Evolutionary conservation across 148 eudicot species (phyloP).

Genomic region (Chenopodium formosanum): DNA sequence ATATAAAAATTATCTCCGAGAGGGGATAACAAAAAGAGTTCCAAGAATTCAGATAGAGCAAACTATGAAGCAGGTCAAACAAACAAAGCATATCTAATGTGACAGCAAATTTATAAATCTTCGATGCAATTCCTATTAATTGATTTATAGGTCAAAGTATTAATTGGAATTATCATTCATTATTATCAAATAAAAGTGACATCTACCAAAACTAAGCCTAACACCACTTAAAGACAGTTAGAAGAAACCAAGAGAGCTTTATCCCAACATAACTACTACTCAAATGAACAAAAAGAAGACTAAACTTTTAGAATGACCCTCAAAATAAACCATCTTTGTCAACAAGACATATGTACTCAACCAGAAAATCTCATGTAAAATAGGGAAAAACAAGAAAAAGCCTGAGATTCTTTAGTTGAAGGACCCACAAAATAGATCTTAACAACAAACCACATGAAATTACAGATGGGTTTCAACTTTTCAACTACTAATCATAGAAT

Average conservation of each 20-base stretch:
- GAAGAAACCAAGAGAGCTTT: neutral
- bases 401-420: neutral
- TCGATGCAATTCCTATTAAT: neutral
- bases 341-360: neutral
- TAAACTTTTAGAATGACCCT: neutral
- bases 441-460: neutral
- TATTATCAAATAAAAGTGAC: constrained; percentile 6
- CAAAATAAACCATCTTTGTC: neutral
- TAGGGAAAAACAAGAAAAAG: neutral
- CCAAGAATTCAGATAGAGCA: neutral
- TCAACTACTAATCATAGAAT: neutral
- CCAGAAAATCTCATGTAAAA: neutral
- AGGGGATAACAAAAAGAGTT: neutral
- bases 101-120: neutral
- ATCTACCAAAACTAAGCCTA: constrained; percentile 14
- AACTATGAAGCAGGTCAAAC: neutral
- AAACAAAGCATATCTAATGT: neutral
- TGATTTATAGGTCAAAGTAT: neutral
- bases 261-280: neutral
- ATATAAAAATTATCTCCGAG: neutral
- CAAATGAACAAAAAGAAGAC: neutral
- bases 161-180: neutral
- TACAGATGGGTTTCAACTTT: neutral
- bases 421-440: neutral
- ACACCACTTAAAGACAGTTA: constrained; percentile 6